Evolutionary conservation across 2,329 filamentous ascomycete genomes (phyloP).

Genomic region (Calonectria naviculata): DNA sequence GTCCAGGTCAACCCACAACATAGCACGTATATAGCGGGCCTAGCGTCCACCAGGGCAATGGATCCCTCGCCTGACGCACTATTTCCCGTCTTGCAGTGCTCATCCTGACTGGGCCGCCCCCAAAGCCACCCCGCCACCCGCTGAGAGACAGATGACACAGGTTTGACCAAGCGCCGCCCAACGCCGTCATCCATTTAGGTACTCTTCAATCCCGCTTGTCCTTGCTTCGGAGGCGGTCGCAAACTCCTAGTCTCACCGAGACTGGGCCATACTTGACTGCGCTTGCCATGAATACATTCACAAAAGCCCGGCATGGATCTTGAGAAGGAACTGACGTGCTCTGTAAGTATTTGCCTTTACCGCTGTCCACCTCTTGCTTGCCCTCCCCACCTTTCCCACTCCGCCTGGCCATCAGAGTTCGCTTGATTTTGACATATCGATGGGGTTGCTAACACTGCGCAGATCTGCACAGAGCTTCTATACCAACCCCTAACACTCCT

Average conservation of each 20-base stretch:
- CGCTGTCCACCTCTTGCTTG: conserved; percentile 21
- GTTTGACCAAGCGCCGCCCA: conserved; percentile 27
- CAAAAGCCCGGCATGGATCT: conserved; percentile 72
- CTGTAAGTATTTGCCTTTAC: conserved; percentile 64
- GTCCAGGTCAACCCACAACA: not conserved
- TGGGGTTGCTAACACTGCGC: conserved; percentile 29
- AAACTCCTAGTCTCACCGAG: conserved; percentile 16
- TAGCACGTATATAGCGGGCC: conserved; percentile 1
- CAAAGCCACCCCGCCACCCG: conserved; percentile 37
- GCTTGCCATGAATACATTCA: conserved; percentile 59
- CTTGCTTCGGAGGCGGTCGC: conserved; percentile 19
- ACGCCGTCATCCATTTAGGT: conserved; percentile 23
- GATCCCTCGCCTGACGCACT: conserved; percentile 18
- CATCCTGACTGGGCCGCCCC: conserved; percentile 12
- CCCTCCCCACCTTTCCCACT: not conserved
- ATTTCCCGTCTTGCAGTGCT: conserved; percentile 16
- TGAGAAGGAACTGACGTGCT: conserved; percentile 95
- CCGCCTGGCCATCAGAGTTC: conserved; percentile 8
- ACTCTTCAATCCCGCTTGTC: conserved; percentile 20
- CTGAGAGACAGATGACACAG: conserved; percentile 28
- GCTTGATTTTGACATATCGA: conserved; percentile 14
- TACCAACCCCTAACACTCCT: conserved; percentile 92
- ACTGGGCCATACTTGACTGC: conserved; percentile 27
- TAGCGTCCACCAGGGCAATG: conserved; percentile 16
- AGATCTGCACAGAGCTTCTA: conserved; percentile 98